Evolutionary conservation across 2,329 filamentous ascomycete genomes (phyloP).

Genomic region (Phialocephala subalpina): DNA sequence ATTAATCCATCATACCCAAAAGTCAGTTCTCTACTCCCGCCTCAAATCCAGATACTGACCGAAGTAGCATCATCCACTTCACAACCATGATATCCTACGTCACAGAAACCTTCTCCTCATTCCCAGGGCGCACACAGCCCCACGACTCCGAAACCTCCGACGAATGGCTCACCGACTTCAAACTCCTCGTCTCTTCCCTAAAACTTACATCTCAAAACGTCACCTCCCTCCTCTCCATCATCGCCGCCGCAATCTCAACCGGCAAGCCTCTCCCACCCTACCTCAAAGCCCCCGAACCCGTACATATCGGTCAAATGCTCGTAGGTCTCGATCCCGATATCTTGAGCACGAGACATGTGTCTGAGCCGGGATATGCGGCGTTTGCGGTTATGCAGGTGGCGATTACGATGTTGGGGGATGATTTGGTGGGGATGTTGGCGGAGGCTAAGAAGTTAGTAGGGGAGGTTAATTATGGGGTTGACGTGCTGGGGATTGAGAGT

Average conservation of each 20-base stretch:
- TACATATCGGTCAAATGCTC: slow-evolving; percentile 22
- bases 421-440: slow-evolving; percentile 13
- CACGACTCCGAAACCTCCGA: slow-evolving; percentile 25
- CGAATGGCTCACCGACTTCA: slow-evolving; percentile 55
- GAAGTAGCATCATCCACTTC: slow-evolving; percentile 66
- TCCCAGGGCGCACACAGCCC: slow-evolving; percentile 4
- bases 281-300: slow-evolving; percentile 60
- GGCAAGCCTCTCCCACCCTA: slow-evolving; percentile 75
- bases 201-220: slow-evolving; percentile 68
- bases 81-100: slow-evolving; percentile 70
- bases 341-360: slow-evolving; percentile 22
- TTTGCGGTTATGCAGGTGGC: slow-evolving; percentile 27
- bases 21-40: slow-evolving; percentile 12
- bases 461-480: slow-evolving; percentile 15
- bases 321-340: slow-evolving; percentile 19
- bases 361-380: slow-evolving; percentile 21
- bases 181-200: slow-evolving; percentile 56
- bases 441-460: slow-evolving; percentile 19
- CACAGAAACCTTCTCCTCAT: slow-evolving; percentile 55
- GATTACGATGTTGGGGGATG: slow-evolving; percentile 18
- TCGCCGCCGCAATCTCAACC: slow-evolving; percentile 71
- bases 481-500: slow-evolving; percentile 12
- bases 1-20: slow-evolving; percentile 26
- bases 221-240: slow-evolving; percentile 70
- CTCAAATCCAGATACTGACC: background rate